phyloP scores from a whole-genome alignment of 306 rosid species.

The Acacia acuminata region DNA sequence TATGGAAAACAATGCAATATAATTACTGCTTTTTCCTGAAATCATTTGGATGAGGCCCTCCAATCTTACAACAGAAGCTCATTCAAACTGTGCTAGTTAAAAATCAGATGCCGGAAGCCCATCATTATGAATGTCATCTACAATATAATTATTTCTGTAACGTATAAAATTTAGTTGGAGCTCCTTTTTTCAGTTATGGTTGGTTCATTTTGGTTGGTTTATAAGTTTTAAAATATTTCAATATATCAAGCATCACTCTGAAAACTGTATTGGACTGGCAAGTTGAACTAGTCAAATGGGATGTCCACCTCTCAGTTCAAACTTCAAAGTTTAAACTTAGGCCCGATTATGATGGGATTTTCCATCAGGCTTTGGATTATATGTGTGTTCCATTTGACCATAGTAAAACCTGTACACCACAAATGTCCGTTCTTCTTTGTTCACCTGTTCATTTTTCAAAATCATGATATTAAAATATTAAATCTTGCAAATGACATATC shows the following conservation, averaged over 20 bases:
- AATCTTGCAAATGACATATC: not conserved
- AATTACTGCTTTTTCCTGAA: conserved; percentile 20
- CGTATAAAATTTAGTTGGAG: not conserved
- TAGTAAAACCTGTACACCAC: not conserved
- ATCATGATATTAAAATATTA: not conserved
- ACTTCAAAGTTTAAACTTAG: not conserved
- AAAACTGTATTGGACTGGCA: not conserved
- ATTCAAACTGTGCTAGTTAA: not conserved
- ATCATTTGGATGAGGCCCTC: not conserved
- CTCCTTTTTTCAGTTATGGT: not conserved
- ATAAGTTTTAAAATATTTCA: not conserved
- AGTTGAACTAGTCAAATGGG: not conserved
- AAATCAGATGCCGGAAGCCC: not conserved
- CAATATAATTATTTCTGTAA: not conserved
- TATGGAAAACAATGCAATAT: conserved; percentile 7
- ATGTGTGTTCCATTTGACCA: not conserved
- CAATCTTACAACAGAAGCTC: not conserved
- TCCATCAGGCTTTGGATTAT: not conserved
- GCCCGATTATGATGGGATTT: not conserved
- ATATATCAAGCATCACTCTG: not conserved
- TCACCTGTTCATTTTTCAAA: not conserved
- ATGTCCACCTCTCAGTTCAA: not conserved
- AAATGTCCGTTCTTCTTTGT: not conserved
- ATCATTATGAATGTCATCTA: conserved; percentile 2
- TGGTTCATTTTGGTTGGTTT: not conserved